Base-by-base conservation (phyloP, 306 rosid species). In the Fragaria vesca region DNA sequence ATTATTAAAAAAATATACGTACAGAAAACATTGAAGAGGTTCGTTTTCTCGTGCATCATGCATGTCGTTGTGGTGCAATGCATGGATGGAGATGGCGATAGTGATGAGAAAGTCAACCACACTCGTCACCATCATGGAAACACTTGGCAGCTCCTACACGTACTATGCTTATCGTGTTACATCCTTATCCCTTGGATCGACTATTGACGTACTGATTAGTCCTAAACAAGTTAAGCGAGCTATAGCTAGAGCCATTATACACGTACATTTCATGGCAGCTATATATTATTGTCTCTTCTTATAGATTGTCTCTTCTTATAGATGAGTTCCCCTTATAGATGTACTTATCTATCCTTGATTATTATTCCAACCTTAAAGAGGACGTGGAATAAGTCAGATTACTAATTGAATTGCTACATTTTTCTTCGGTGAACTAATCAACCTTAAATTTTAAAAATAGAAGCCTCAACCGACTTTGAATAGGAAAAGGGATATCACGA, bases 1-100 rank as follows among this genome's bases (percentile, higher is more conserved):
- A 3, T 32, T 3, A 32, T 32, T 32, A 32, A 32, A 32, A 32
- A 0, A 32, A 32, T 24, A 32, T 32, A 0, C 0, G 4, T 3
- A 32, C 36, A 32, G 4, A 32, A 32, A 32, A 32, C 34, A 32
- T 32, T 9, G 62, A 40, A 8, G 67, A 55, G 12, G 26, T 13
- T 60, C 16, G 77, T 74, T 26, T 74, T 74, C 18, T 74, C 55
- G 12, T 8, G 68, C 42, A 24, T 42, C 43, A 73, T 40, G 48
- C 55, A 73, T 58, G 77, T 40, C 69, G 55, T 13, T 30, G 40
- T 30, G 24, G 26, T 21, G 50, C 46, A 11, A 10, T 57, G 68
- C 54, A 13, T 57, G 55, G 51, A 74, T 42, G 45, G 43, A 12
- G 55, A 58, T 40, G 43, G 7, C 7, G 42, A 38, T 54, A 42